Evolutionary conservation across 1,284 basidiomycete species (phyloP).

Genomic region (Cutaneotrichosporon curvatum): DNA sequence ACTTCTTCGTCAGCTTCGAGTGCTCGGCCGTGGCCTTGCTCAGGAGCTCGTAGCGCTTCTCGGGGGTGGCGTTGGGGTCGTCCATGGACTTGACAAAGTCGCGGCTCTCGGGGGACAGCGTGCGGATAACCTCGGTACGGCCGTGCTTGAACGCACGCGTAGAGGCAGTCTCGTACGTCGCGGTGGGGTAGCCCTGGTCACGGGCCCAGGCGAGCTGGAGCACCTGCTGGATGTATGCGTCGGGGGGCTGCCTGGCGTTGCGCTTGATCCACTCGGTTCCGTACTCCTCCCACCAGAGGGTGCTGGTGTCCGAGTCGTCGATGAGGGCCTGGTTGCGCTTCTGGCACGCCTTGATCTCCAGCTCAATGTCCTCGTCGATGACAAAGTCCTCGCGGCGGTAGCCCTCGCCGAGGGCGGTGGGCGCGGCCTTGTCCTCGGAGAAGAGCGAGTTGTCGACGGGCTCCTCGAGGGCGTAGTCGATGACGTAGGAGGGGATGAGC

Average conservation of each 20-base stretch:
- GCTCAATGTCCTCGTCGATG: constrained; percentile 56
- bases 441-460: constrained; percentile 53
- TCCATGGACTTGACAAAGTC: constrained; percentile 72
- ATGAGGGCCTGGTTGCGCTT: constrained; percentile 58
- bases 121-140: constrained; percentile 86
- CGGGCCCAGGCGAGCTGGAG: constrained; percentile 88
- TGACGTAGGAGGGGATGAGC: constrained; percentile 81
- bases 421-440: background rate
- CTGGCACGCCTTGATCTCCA: constrained; percentile 59
- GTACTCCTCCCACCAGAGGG: constrained; percentile 78
- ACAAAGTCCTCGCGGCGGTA: constrained; percentile 74
- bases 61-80: constrained; percentile 47
- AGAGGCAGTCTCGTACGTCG: constrained; percentile 91
- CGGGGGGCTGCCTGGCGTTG: constrained; percentile 70
- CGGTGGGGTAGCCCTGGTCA: constrained; percentile 68
- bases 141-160: constrained; percentile 87
- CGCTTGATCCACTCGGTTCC: constrained; percentile 87
- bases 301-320: constrained; percentile 73
- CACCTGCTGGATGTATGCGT: constrained; percentile 88
- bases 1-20: constrained; percentile 65
- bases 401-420: constrained; percentile 25
- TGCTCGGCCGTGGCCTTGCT: constrained; percentile 67
- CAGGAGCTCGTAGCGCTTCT: constrained; percentile 54
- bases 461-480: constrained; percentile 71
- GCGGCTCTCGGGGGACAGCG: constrained; percentile 67